Conservation (phyloP, 495 filamentous ascomycete species). For the Usnea hakonensis region DNA sequence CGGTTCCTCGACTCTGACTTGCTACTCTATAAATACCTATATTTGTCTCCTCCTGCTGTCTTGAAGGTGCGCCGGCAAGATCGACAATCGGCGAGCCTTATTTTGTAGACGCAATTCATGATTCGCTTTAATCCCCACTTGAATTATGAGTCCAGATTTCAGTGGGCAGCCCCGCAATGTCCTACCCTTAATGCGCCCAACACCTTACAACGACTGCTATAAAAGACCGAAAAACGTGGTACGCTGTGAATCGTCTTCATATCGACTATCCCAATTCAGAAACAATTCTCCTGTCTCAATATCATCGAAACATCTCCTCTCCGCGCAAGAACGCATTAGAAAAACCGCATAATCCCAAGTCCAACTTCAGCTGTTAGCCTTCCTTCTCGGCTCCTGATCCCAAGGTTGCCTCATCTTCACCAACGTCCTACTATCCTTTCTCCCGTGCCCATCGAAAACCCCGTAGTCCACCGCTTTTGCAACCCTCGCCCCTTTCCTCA, state of each 20-base stretch:
- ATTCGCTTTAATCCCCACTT: not conserved
- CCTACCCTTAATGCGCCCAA: no score
- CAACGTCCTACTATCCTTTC: slow-evolving; percentile 15
- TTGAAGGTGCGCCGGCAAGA: slow-evolving; percentile 7
- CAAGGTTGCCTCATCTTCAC: slow-evolving; percentile 17
- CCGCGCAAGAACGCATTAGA: not conserved
- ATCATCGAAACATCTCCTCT: not conserved
- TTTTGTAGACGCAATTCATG: not conserved
- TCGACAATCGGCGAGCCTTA: not conserved
- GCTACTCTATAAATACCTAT: not conserved
- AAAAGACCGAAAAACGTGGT: not conserved
- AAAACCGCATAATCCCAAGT: not conserved
- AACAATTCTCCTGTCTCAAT: not conserved
- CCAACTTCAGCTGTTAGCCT: not conserved
- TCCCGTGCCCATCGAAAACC: not conserved
- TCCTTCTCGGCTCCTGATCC: not conserved
- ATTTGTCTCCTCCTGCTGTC: slow-evolving; percentile 6
- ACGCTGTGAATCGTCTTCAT: not conserved
- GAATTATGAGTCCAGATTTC: not conserved
- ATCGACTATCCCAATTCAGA: not conserved
- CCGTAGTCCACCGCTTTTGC: not conserved
- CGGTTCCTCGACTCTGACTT: not conserved
- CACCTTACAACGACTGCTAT: not conserved
- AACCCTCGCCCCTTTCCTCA: not conserved
- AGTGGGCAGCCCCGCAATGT: not conserved